A percentile compares a stretch with the other conserved stretches of the same genome.
Evolutionary conservation across 495 filamentous ascomycete species (phyloP).

Genomic region (Ascodesmis nigricans): DNA sequence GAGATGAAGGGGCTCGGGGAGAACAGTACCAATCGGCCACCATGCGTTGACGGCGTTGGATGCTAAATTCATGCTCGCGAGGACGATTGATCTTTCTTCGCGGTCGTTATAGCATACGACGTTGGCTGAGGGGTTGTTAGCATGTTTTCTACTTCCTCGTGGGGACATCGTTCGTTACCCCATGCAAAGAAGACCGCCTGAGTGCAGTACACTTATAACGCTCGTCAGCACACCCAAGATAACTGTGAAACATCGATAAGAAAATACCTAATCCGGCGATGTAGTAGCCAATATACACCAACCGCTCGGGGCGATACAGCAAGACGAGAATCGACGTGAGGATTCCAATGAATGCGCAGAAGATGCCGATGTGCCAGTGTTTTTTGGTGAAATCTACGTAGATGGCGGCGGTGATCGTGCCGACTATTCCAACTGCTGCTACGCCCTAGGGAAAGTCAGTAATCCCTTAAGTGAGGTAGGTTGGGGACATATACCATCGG

Average conservation of each 20-base stretch:
- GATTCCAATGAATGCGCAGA: background rate
- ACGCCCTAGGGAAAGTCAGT: too few species aligned
- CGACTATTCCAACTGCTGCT: slow-evolving; percentile 1
- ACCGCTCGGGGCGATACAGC: background rate
- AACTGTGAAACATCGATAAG: too few species aligned
- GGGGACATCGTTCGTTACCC: too few species aligned
- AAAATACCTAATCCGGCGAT: slow-evolving; percentile 1
- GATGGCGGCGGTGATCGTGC: background rate
- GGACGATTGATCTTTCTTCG: slow-evolving; percentile 1
- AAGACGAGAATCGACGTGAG: background rate
- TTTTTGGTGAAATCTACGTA: slow-evolving; percentile 2
- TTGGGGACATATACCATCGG: too few species aligned
- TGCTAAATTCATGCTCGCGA: slow-evolving; percentile 2
- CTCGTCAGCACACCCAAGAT: too few species aligned
- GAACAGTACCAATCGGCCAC: background rate
- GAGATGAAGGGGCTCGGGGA: too few species aligned
- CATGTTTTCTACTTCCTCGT: too few species aligned
- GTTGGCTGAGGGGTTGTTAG: too few species aligned
- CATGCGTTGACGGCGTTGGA: slow-evolving; percentile 3
- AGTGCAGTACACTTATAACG: background rate
- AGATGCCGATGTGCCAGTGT: slow-evolving; percentile 3
- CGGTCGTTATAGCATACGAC: slow-evolving; percentile 1
- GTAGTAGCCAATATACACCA: background rate
- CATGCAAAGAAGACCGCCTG: background rate
- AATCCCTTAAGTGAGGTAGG: too few species aligned